Evolutionary conservation across 139 green algal genomes (phyloP), one percentile per base, ranked within the genome.

Genomic region (Astrephomene gubernaculifera): DNA sequence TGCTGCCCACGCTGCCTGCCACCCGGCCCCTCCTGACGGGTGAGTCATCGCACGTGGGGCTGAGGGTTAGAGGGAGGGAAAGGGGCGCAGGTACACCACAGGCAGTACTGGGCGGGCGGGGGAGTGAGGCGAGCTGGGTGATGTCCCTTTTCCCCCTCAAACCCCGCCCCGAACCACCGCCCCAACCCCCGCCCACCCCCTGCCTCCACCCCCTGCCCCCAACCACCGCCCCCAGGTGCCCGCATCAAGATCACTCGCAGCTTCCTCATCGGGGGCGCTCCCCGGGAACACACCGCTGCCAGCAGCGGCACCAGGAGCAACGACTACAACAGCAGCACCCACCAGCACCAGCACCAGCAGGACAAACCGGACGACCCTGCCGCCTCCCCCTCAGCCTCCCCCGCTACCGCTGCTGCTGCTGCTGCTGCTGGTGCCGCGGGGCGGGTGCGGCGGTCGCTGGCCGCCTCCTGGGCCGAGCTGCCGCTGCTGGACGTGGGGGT

Each of bases 191-290:
- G 33, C 8, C 33, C 31, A 21, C 65, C 38, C 31, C 22, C 27
- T 36, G 3, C 2, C 29, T 70, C 29, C 38, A 39, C 63, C 27
- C 17, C 63, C 63, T 36, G 25, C 24, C 38, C 38, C 33, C 63
- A 27, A 27, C 63, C 31, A 21, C 17, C 43, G 9, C 38, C 36
- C 65, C 38, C 74, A 87, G 91, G 91, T 2, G 92, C 92, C 7
- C 90, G 92, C 22, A 73, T 94, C 29, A 95, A 95, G 83, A 84
- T 95, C 33, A 92, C 90, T 43, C 91, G 92, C 52, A 90, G 78
- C 76, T 75, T 92, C n/a, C 71, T 93, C 36, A 43, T 93, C 22
- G 57, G 75, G 6, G 75, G 75, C 24, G 3, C 39, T 39, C 73
- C 79, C 45, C 49, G 35, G 27, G 57, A 54, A 4, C 45, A 64